These are phyloP conservation scores for Tylopilus orsonianus DNA, from an alignment of 1,284 basidiomycete genomes.

Conservation along the genomic window DNA sequence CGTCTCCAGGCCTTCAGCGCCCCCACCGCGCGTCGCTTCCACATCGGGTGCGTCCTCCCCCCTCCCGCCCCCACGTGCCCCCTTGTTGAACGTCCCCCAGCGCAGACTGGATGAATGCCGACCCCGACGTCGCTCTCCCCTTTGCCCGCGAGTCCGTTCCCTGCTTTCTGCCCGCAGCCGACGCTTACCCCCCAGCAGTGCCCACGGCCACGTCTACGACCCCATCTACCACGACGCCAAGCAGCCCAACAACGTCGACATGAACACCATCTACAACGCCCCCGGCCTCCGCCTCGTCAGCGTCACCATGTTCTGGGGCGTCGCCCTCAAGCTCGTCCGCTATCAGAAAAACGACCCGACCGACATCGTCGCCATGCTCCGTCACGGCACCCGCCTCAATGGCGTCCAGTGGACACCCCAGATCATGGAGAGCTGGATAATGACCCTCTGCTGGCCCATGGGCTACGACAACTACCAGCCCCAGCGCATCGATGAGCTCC, in stretches of 20 bases:
- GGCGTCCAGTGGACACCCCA: constrained; percentile 52
- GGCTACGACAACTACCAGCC: constrained; percentile 48
- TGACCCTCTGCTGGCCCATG: constrained; percentile 55
- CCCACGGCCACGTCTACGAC: constrained; percentile 47
- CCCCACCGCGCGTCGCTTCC: constrained; percentile 48
- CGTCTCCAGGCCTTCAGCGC: constrained; percentile 55
- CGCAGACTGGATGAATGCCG: constrained; percentile 71
- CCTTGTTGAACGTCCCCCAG: constrained; percentile 15
- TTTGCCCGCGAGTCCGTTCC: constrained; percentile 56
- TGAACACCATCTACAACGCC: constrained; percentile 58
- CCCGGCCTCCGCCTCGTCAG: constrained; percentile 54
- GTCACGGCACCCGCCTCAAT: constrained; percentile 52
- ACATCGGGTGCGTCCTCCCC: constrained; percentile 40
- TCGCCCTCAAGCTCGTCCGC: constrained; percentile 68
- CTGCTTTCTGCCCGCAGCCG: constrained; percentile 1
- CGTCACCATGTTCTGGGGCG: constrained; percentile 66
- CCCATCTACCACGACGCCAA: constrained; percentile 57
- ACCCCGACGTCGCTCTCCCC: constrained; percentile 65
- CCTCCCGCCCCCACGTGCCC: too few species aligned
- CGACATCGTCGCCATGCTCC: constrained; percentile 45
- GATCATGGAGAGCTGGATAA: constrained; percentile 53
- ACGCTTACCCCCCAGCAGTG: constrained; percentile 27
- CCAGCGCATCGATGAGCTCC: constrained; percentile 43
- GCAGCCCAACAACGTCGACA: constrained; percentile 45
- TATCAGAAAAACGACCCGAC: constrained; percentile 53